These are phyloP conservation scores for Barnettozyma californica DNA, from an alignment of 805 yeast genomes.

Conservation along the genomic window DNA sequence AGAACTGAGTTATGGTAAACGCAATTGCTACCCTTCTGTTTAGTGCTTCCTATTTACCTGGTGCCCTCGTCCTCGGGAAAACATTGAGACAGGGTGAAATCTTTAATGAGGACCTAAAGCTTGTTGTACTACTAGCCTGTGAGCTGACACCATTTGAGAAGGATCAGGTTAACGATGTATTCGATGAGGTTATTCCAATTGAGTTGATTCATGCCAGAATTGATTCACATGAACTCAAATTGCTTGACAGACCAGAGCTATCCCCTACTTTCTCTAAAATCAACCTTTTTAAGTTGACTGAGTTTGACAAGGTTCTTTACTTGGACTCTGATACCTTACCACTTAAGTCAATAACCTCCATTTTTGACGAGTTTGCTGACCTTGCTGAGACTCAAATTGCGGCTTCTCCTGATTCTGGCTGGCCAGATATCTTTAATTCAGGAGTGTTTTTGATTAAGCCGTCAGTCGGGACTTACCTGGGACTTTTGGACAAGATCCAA, in stretches of 20 bases:
- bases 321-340: slow-evolving; percentile 64
- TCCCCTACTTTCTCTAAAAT: slow-evolving; percentile 47
- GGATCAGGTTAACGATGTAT: slow-evolving; percentile 13
- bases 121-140: slow-evolving; percentile 21
- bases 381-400: slow-evolving; percentile 22
- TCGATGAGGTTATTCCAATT: slow-evolving; percentile 26
- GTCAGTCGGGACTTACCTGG: slow-evolving; percentile 33
- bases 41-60: slow-evolving; percentile 49
- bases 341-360: slow-evolving; percentile 23
- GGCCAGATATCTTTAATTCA: slow-evolving; percentile 83
- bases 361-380: slow-evolving; percentile 18
- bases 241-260: slow-evolving; percentile 47
- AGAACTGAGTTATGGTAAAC: slow-evolving; percentile 11
- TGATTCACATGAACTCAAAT: slow-evolving; percentile 23
- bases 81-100: slow-evolving; percentile 24
- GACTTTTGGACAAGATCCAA: slow-evolving; percentile 30
- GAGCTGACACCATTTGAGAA: slow-evolving; percentile 16
- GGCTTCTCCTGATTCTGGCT: slow-evolving; percentile 73
- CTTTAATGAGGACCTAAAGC: slow-evolving; percentile 7
- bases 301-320: slow-evolving; percentile 45
- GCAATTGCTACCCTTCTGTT: slow-evolving; percentile 47
- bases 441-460: slow-evolving; percentile 66
- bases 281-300: slow-evolving; percentile 40
- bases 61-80: slow-evolving; percentile 47
- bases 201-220: slow-evolving; percentile 18